Base-by-base conservation (phyloP, 306 rosid genomes). In the Citrullus amarus region DNA sequence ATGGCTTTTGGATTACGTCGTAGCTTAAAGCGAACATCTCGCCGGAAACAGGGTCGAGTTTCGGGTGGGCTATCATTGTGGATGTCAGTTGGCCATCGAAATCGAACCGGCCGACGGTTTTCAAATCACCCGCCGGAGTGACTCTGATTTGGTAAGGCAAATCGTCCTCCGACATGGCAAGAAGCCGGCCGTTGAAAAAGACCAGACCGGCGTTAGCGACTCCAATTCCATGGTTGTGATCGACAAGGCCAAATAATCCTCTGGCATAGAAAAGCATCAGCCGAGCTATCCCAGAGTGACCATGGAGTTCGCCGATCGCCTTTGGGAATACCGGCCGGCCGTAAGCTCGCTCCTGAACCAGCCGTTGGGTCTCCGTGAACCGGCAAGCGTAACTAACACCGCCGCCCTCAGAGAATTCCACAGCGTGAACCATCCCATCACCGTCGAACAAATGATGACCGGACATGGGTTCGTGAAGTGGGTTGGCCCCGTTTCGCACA, bases 401-500 rank as follows among this genome's bases (percentile, higher is more conserved):
- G 0, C 84, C 62, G 2, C 88, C 90, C 75, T 83, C 72, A 16
- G 58, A 73, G 89, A 95, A 88, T 8, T 83, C 67, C 1, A 95
- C 87, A 17, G 97, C 96, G 78, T 95, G 99, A 46, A 95, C 90
- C 99, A 95, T 95, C 50, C 99, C 99, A 78, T 95, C 99, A 4
- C 99, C 99, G 84, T 95, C 99, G 76, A 95, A 95, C 79, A 95
- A 85, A 85, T 95, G 99, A 86, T 95, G 99, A 0, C 99, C 99
- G 41, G 97, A 93, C 2, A 80, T 73, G 0, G 99, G 99, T 61
- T 92, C 97, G 79, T 92, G 77, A 11, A 83, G 91, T 0, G 99
- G 99, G 86, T 95, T 95, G 0, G 99, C 99, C 9, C 99, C 99
- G 87, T 95, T 95, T 3, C 99, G 79, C 4, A 95, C 91, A 80